Evolutionary conservation across 768 basidiomycete species (phyloP).

Genomic region (Boletus patriciae): DNA sequence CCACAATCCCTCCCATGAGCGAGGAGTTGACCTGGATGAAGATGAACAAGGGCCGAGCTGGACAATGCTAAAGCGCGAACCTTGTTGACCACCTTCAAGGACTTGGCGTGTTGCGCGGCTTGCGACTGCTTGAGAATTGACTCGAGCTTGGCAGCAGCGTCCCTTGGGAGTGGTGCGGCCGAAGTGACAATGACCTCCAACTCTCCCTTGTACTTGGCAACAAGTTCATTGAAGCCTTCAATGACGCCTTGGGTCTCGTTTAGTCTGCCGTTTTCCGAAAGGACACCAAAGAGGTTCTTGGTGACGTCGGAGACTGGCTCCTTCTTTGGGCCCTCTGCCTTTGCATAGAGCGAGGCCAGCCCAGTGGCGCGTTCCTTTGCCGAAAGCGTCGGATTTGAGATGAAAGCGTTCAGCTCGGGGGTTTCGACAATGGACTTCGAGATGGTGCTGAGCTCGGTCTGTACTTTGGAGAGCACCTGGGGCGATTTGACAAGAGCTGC

Average conservation of each 20-base stretch:
- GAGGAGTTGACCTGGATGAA: slow-evolving; percentile 76
- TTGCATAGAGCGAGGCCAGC: slow-evolving; percentile 65
- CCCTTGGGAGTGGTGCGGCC: slow-evolving; percentile 75
- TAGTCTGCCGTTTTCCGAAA: slow-evolving; percentile 92
- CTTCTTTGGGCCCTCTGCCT: slow-evolving; percentile 70
- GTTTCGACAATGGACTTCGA: slow-evolving; percentile 65
- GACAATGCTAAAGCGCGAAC: slow-evolving; percentile 40
- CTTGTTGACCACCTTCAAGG: slow-evolving; percentile 89
- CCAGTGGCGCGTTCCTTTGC: slow-evolving; percentile 69
- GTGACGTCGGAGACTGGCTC: slow-evolving; percentile 81
- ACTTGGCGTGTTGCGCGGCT: slow-evolving; percentile 83
- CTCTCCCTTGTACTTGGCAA: slow-evolving; percentile 89
- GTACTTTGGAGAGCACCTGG: slow-evolving; percentile 79
- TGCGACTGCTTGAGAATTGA: slow-evolving; percentile 81
- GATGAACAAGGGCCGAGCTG: not conserved
- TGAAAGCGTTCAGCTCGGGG: slow-evolving; percentile 66
- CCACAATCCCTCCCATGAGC: slow-evolving; percentile 88
- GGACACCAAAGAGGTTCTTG: slow-evolving; percentile 85
- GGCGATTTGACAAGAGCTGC: slow-evolving; percentile 85
- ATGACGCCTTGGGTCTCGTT: slow-evolving; percentile 83
- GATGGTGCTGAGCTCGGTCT: slow-evolving; percentile 76
- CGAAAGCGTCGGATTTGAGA: slow-evolving; percentile 91
- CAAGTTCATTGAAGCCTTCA: slow-evolving; percentile 87
- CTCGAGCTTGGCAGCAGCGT: slow-evolving; percentile 77
- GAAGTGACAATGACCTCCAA: slow-evolving; percentile 91